Percentiles rank a stretch among this genome's conserved stretches.
phyloP scores from a whole-genome alignment of 2,329 filamentous ascomycete species.

The Arthrobotrys megalospora region DNA sequence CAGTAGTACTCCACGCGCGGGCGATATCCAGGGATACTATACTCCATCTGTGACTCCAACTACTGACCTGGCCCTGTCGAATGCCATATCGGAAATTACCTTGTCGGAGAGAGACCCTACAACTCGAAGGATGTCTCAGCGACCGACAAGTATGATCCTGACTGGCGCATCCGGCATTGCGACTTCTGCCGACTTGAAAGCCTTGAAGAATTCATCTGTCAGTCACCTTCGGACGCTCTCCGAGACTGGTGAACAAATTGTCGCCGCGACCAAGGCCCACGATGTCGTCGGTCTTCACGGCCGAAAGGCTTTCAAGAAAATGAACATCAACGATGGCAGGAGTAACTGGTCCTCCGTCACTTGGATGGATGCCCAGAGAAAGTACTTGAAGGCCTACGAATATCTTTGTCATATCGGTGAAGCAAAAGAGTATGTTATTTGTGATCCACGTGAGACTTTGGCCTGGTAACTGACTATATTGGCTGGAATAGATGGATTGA shows the following conservation, averaged over 20 bases:
- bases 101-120: conserved; percentile 34
- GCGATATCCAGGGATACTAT: conserved; percentile 39
- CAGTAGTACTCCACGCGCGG: conserved; percentile 45
- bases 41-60: conserved; percentile 51
- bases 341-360: conserved; percentile 82
- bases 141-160: conserved; percentile 55
- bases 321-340: conserved; percentile 71
- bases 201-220: conserved; percentile 86
- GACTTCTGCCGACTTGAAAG: conserved; percentile 52
- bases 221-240: conserved; percentile 90
- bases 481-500: conserved; percentile 80
- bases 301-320: conserved; percentile 75
- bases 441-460: background rate
- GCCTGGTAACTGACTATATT: conserved; percentile 33
- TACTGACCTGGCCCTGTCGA: conserved; percentile 35
- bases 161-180: conserved; percentile 43
- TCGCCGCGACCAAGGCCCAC: conserved; percentile 81
- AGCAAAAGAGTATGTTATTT: conserved; percentile 79
- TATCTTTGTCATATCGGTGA: conserved; percentile 99
- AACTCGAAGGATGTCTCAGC: conserved; percentile 50
- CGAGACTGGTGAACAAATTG: conserved; percentile 81
- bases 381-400: conserved; percentile 96
- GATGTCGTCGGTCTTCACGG: conserved; percentile 91
- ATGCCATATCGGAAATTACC: conserved; percentile 51
- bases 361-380: conserved; percentile 99